Evolutionary conservation across 2,329 filamentous ascomycete species (phyloP).

Genomic region (Fusarium concolor): DNA sequence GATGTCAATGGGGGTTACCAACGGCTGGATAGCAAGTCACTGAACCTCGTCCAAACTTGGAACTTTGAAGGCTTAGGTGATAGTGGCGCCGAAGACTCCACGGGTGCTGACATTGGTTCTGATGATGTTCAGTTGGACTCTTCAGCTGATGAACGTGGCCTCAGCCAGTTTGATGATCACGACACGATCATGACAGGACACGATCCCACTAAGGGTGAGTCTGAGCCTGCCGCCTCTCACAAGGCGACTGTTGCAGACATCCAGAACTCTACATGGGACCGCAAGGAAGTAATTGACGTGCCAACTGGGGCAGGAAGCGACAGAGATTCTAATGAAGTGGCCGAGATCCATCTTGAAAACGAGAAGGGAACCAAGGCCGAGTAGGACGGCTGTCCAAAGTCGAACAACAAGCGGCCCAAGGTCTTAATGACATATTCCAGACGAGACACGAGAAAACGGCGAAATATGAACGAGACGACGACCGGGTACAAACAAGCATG

Average conservation of each 20-base stretch:
- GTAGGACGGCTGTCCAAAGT: slow-evolving; percentile 32
- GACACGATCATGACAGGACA: slow-evolving; percentile 50
- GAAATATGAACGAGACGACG: slow-evolving; percentile 29
- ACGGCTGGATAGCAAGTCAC: slow-evolving; percentile 45
- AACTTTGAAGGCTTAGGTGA: slow-evolving; percentile 57
- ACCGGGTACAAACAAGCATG: slow-evolving; percentile 11
- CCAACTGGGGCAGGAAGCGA: slow-evolving; percentile 52
- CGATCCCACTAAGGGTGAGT: slow-evolving; percentile 19
- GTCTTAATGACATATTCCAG: slow-evolving; percentile 22
- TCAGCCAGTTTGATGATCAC: slow-evolving; percentile 41
- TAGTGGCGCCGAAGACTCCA: slow-evolving; percentile 49
- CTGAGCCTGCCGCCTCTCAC: slow-evolving; percentile 29
- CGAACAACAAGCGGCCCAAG: slow-evolving; percentile 21
- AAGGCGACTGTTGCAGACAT: slow-evolving; percentile 45
- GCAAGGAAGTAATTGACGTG: slow-evolving; percentile 55
- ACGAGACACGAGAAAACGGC: slow-evolving; percentile 34
- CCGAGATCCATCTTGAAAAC: slow-evolving; percentile 63
- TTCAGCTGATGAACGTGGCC: slow-evolving; percentile 51
- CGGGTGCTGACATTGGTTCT: slow-evolving; percentile 54
- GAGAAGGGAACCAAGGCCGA: slow-evolving; percentile 47
- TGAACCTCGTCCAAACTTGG: slow-evolving; percentile 57
- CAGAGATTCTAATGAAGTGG: slow-evolving; percentile 57
- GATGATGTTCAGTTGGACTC: slow-evolving; percentile 59
- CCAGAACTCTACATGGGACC: slow-evolving; percentile 51
- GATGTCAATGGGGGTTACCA: slow-evolving; percentile 53